Base-by-base conservation (phyloP, 495 filamentous ascomycete genomes). In the Aspergillus sclerotiicarbonarius region DNA sequence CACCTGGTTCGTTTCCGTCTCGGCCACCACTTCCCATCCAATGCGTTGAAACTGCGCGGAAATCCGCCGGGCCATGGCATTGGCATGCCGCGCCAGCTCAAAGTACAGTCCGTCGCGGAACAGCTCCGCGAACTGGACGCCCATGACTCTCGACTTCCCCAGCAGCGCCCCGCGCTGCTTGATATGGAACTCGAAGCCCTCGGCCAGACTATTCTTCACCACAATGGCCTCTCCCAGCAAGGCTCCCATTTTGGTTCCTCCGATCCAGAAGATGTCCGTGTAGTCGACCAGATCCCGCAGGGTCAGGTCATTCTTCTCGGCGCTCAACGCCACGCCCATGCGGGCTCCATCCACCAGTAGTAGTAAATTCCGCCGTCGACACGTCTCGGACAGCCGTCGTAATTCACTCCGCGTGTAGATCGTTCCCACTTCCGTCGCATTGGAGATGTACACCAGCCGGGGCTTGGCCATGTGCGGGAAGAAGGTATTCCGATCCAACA, bases 251-350 rank as follows among this genome's bases (percentile, higher is more conserved):
- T 78, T 78, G 20, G 76, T 78, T 0, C 76, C 76, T 12, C 76
- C 76, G 31, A 78, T 72, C 76, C 76, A 78, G 61, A 78, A 78
- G 10, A 78, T 74, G 57, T 78, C 74, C 0, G 66, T 68, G 10
- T 69, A 48, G 8, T 77, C 70, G 12, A 74, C 69, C 20, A 78
- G 64, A 49, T 78, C 76, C 4, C 64, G 62, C 4, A 71, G 64
- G 2, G 68, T 70, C 53, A 75, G 57, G 44, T 75, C 70, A 13
- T 71, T 71, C 31, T 55, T 60, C 53, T 58, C 64, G 2, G 75
- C 68, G 46, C 64, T 64, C 51, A 78, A 54, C 0, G 76, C 74
- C 2, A 72, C 70, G 13, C 74, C 76, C 8, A 76, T 64, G 30
- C 76, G 68, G 1, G 76, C 76, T 18, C 76, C 76, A 33, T 78